Percentiles rank a stretch among this genome's conserved stretches.
Evolutionary conservation across 176 grass and related monocot species (phyloP).

Genomic region (Musa acuminata): DNA sequence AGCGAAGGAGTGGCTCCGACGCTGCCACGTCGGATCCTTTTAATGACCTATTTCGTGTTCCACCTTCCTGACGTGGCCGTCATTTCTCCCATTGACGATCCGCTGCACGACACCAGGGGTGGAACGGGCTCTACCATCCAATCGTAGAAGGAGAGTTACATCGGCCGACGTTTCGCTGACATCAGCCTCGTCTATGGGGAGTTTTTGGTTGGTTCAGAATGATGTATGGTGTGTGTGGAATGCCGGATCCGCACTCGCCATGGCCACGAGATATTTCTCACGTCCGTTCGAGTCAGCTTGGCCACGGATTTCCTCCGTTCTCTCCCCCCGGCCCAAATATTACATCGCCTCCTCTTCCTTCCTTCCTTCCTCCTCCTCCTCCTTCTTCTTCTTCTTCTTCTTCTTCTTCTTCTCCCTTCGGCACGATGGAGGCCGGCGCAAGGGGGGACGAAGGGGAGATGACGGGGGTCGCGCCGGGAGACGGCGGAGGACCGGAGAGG

Average conservation of each 20-base stretch:
- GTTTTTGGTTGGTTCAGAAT: no score
- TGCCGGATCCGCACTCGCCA: neutral
- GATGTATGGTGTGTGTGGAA: neutral
- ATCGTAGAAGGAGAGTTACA: no score
- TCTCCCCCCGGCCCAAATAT: neutral
- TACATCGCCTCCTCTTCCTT: neutral
- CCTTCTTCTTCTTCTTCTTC: neutral
- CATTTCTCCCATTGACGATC: neutral
- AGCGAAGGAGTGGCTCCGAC: neutral
- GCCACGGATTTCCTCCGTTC: neutral
- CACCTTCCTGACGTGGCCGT: neutral
- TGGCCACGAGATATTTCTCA: slow-evolving; percentile 1
- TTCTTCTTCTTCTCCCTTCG: no score
- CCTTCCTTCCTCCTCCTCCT: neutral
- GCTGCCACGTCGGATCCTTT: neutral
- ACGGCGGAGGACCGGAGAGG: no score
- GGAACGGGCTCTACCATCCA: no score
- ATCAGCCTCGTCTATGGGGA: no score
- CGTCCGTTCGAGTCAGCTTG: neutral
- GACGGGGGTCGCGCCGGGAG: neutral
- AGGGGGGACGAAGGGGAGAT: neutral
- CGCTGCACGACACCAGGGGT: neutral
- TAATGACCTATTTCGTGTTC: neutral
- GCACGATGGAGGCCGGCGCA: neutral
- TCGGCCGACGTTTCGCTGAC: no score